These are phyloP conservation scores for Nakazawaea peltata DNA, from an alignment of 805 yeast genomes.

Conservation along the genomic window DNA sequence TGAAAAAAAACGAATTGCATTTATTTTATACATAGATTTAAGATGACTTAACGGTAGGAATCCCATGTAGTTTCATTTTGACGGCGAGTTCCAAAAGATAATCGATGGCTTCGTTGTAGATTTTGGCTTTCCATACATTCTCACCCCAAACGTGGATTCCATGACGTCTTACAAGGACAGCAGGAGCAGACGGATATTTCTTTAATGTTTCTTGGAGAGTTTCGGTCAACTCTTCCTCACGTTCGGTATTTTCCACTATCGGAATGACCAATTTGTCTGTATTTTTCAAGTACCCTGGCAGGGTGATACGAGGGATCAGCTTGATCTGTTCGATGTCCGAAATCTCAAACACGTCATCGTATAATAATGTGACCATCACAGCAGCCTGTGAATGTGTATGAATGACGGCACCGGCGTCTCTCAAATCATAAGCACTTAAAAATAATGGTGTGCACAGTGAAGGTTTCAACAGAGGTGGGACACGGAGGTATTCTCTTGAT, in stretches of 20 bases:
- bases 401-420: slow-evolving; percentile 85
- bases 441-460: slow-evolving; percentile 92
- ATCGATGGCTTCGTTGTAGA: slow-evolving; percentile 89
- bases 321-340: slow-evolving; percentile 86
- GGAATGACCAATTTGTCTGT: slow-evolving; percentile 78
- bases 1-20: neutral
- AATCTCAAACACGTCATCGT: slow-evolving; percentile 64
- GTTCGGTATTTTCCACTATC: slow-evolving; percentile 84
- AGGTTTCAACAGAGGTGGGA: slow-evolving; percentile 70
- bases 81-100: slow-evolving; percentile 80
- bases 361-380: slow-evolving; percentile 69
- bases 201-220: slow-evolving; percentile 54
- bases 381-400: slow-evolving; percentile 93
- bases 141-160: slow-evolving; percentile 98
- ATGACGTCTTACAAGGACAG: slow-evolving; percentile 86
- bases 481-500: slow-evolving; percentile 41
- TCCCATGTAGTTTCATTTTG: slow-evolving; percentile 67
- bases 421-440: slow-evolving; percentile 55
- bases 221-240: slow-evolving; percentile 75
- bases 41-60: slow-evolving; percentile 47
- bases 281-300: slow-evolving; percentile 62
- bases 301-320: slow-evolving; percentile 68
- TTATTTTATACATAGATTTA: slow-evolving; percentile 9
- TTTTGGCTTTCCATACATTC: slow-evolving; percentile 84
- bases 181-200: slow-evolving; percentile 72